phyloP scores from a whole-genome alignment of 129 eudicot genomes.

The Pittosporum tobira region DNA sequence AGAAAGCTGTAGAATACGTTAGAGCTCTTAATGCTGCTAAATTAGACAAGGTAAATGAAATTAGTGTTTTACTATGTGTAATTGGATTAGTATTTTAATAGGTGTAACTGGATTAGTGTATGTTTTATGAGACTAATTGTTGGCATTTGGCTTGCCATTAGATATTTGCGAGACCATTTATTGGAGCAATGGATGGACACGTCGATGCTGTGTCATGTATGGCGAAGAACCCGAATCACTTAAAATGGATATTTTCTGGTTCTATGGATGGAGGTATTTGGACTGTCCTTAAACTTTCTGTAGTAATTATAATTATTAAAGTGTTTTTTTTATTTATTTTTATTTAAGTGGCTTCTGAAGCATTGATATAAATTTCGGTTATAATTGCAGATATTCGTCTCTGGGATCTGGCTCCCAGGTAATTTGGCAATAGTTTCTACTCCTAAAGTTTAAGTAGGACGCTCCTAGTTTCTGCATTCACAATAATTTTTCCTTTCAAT shows the following conservation, averaged over 20 bases:
- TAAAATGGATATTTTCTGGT: slow-evolving; percentile 79
- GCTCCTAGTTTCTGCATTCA: background rate
- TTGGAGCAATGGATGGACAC: slow-evolving; percentile 97
- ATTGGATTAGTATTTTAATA: background rate
- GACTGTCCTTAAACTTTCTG: background rate
- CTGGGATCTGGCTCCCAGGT: slow-evolving; percentile 99
- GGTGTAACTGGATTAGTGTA: background rate
- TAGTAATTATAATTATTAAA: no score
- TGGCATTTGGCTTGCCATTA: slow-evolving; percentile 13
- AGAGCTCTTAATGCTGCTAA: slow-evolving; percentile 94
- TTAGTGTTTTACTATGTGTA: background rate
- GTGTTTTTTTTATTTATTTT: no score
- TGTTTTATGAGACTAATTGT: background rate
- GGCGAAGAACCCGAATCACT: slow-evolving; percentile 77
- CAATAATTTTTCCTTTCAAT: no score
- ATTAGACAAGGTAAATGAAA: slow-evolving; percentile 56
- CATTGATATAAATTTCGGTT: background rate
- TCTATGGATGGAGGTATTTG: slow-evolving; percentile 90
- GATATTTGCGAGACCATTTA: slow-evolving; percentile 89
- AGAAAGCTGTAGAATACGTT: slow-evolving; percentile 87
- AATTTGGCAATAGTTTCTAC: background rate
- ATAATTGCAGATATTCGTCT: slow-evolving; percentile 76
- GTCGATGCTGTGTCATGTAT: slow-evolving; percentile 69
- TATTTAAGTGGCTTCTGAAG: no score
- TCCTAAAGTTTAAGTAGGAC: background rate